Evolutionary conservation across 345 rosid species (phyloP), one percentile per base, ranked within the genome.

Genomic region (Brassica cretica): DNA sequence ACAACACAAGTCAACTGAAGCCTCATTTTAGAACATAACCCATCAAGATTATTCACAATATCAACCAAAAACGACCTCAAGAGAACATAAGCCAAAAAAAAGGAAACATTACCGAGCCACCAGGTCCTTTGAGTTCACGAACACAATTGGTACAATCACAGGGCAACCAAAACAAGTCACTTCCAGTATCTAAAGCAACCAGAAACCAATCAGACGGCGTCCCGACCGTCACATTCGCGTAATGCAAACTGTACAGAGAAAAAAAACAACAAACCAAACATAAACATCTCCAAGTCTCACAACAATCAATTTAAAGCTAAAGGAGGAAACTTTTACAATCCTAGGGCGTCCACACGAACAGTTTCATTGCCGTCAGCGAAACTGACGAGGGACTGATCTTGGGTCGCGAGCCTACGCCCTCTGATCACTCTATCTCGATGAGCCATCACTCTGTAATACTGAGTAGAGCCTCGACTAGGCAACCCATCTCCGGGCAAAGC

Each of bases 111-210:
- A 91, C 97, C 87, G 78, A 2, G 70, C 89, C 88, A 2, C 68
- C 39, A 8, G 87, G n/a, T 2, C 80, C 8, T 44, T 30, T 19
- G 78, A 95, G 32, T 44, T 85, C 85, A 24, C 0, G 84, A 0
- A 89, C 76, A 68, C 99, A 96, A 71, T 76, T 85, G 18, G 35
- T 27, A 76, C 99, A 96, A 69, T 96, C 92, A 51, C 99, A 96
- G 6, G 99, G 98, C 73, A 96, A 79, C 99, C 99, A 96, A 77
- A 96, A 93, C 80, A 93, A 84, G 82, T 91, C 92, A 76, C 98
- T 96, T 51, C 99, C 99, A 4, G 97, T 96, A 79, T 96, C 99
- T 46, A 93, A 70, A 25, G 99, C 99, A 65, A 93, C 99, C 66
- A 96, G 67, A 84, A 79, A 96, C 60, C 89, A 87, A 59, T 84